A percentile compares a stretch with the other conserved stretches of the same genome.
Evolutionary conservation across 2,329 filamentous ascomycete genomes (phyloP).

Genomic region (Calonectria pauciramosa): DNA sequence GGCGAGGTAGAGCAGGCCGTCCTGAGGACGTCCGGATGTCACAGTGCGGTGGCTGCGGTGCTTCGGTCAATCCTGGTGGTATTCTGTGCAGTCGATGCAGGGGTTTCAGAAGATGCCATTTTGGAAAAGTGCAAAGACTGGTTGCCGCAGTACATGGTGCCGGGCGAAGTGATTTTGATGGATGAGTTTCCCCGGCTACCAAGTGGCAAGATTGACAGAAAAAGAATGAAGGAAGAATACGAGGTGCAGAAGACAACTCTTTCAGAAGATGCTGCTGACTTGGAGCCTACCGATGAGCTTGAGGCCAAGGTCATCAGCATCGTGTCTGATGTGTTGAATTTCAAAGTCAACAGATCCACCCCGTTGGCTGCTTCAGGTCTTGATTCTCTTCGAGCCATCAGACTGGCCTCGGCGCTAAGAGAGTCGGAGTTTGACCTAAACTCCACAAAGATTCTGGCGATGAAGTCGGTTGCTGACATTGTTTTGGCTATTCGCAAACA

Average conservation of each 20-base stretch:
- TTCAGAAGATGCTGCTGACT: conserved; percentile 9
- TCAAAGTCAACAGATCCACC: conserved; percentile 52
- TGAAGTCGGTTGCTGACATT: conserved; percentile 58
- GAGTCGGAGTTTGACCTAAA: conserved; percentile 66
- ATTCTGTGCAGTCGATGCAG: conserved; percentile 74
- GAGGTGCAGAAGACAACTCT: conserved; percentile 33
- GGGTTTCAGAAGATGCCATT: conserved; percentile 57
- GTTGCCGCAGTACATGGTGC: conserved; percentile 88
- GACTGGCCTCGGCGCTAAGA: conserved; percentile 74
- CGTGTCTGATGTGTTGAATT: conserved; percentile 58
- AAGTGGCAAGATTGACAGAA: conserved; percentile 87
- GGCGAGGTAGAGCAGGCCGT: conserved; percentile 83
- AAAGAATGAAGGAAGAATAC: conserved; percentile 69
- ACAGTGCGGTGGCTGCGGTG: conserved; percentile 76
- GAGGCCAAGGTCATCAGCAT: conserved; percentile 53
- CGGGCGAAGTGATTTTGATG: conserved; percentile 77
- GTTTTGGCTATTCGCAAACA: conserved; percentile 32
- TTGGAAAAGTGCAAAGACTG: conserved; percentile 75
- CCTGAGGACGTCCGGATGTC: conserved; percentile 72
- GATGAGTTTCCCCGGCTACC: conserved; percentile 79
- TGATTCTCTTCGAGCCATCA: conserved; percentile 69
- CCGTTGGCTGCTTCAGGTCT: conserved; percentile 69
- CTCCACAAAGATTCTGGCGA: conserved; percentile 73
- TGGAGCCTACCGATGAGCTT: conserved; percentile 35
- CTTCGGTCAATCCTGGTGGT: conserved; percentile 78